These are phyloP conservation scores for Umbelopsis sp. DNA, from an alignment of 192 early-diverging fungal species.

Conservation along the genomic window DNA sequence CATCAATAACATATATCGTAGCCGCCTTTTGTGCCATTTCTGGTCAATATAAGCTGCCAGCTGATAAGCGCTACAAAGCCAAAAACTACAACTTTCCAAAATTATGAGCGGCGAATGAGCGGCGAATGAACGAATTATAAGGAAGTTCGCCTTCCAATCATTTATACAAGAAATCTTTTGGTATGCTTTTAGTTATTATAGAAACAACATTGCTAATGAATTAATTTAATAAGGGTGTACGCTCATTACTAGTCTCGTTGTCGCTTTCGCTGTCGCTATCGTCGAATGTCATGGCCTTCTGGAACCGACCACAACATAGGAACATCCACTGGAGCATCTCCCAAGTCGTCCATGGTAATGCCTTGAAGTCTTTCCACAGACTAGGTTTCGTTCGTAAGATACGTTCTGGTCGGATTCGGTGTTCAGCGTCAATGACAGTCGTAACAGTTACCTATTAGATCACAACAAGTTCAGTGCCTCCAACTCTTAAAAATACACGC, in stretches of 20 bases:
- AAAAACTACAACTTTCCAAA: too few species aligned
- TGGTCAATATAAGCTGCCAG: too few species aligned
- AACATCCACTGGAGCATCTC: background rate
- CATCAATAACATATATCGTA: constrained; percentile 55
- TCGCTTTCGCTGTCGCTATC: constrained; percentile 10
- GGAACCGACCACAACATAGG: background rate
- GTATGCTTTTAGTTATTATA: background rate
- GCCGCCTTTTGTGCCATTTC: constrained; percentile 53
- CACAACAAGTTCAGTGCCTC: background rate
- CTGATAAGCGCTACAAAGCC: too few species aligned
- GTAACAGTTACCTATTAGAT: constrained; percentile 21
- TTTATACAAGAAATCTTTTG: background rate
- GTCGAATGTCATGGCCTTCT: background rate
- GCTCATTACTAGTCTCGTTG: constrained; percentile 1
- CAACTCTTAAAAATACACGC: background rate
- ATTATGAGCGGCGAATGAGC: background rate
- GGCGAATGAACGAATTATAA: background rate
- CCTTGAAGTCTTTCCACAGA: constrained; percentile 22
- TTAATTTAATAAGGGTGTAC: constrained; percentile 17
- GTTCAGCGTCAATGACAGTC: constrained; percentile 20
- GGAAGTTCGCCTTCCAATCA: background rate
- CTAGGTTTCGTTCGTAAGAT: constrained; percentile 24
- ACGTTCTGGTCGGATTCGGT: constrained; percentile 28
- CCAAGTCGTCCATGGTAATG: background rate
- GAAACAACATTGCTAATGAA: background rate